Percentiles rank a stretch among this genome's conserved stretches.
phyloP scores from a whole-genome alignment of 2,329 filamentous ascomycete species.

The Fusarium sp. region DNA sequence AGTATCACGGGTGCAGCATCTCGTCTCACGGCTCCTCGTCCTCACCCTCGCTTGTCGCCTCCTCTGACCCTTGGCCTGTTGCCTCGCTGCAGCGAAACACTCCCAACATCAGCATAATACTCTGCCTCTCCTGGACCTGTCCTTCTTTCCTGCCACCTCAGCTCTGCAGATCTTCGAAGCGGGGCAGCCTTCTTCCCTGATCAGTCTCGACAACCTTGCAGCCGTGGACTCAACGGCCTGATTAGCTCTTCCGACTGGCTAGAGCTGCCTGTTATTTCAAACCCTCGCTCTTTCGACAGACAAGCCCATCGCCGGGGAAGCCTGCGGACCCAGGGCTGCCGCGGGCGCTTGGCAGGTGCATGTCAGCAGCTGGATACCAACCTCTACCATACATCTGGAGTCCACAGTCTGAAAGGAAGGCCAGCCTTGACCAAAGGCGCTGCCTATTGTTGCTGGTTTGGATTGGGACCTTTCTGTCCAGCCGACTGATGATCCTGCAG shows the following conservation, averaged over 20 bases:
- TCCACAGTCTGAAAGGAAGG: not conserved
- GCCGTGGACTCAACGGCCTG: slow-evolving; percentile 11
- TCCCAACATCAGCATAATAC: slow-evolving; percentile 21
- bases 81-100: slow-evolving; percentile 22
- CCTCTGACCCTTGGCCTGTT: slow-evolving; percentile 28
- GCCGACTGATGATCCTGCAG: slow-evolving; percentile 34
- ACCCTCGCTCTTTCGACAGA: slow-evolving; percentile 1
- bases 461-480: slow-evolving; percentile 29
- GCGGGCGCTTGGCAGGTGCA: slow-evolving; percentile 2
- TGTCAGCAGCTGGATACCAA: slow-evolving; percentile 8
- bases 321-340: not conserved
- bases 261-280: slow-evolving; percentile 7
- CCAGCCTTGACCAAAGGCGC: not conserved
- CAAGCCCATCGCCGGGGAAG: not conserved
- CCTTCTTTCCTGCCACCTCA: slow-evolving; percentile 32
- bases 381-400: slow-evolving; percentile 12
- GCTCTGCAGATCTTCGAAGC: slow-evolving; percentile 38
- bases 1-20: slow-evolving; percentile 64
- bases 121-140: slow-evolving; percentile 17
- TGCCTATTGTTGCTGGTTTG: slow-evolving; percentile 22
- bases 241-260: slow-evolving; percentile 14
- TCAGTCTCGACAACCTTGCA: slow-evolving; percentile 25
- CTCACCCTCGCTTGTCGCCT: slow-evolving; percentile 49
- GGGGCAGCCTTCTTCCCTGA: slow-evolving; percentile 32
- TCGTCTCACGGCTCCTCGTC: slow-evolving; percentile 58